Percentiles rank a stretch among this genome's conserved stretches.
These are phyloP conservation scores for Neopestalotiopsis rosae DNA, from an alignment of 2,329 filamentous ascomycete species.

Conservation along the genomic window DNA sequence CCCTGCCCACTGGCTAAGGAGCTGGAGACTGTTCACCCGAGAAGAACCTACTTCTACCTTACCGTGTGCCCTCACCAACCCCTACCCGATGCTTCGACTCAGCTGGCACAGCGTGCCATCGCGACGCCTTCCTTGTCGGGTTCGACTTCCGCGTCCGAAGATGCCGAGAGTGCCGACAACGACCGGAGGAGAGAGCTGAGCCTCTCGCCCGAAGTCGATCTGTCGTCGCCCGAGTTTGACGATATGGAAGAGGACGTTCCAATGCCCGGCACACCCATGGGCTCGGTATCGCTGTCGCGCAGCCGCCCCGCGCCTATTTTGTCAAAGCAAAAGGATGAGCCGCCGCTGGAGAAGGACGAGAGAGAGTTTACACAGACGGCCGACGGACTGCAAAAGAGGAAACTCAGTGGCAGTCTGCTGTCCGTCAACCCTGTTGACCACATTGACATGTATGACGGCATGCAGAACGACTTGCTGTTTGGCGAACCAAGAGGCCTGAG, in stretches of 20 bases:
- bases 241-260: slow-evolving; percentile 66
- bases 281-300: slow-evolving; percentile 55
- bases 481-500: slow-evolving; percentile 44
- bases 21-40: slow-evolving; percentile 88
- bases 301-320: slow-evolving; percentile 44
- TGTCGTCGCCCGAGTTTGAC: slow-evolving; percentile 87
- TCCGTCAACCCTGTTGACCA: slow-evolving; percentile 41
- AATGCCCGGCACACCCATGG: slow-evolving; percentile 66
- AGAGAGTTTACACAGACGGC: slow-evolving; percentile 97
- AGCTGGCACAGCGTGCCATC: slow-evolving; percentile 61
- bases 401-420: slow-evolving; percentile 55
- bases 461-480: slow-evolving; percentile 59
- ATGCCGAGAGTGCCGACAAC: slow-evolving; percentile 76
- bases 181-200: slow-evolving; percentile 74
- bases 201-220: slow-evolving; percentile 90
- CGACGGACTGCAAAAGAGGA: slow-evolving; percentile 76
- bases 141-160: slow-evolving; percentile 71
- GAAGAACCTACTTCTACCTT: slow-evolving; percentile 95
- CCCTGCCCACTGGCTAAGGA: slow-evolving; percentile 93
- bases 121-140: slow-evolving; percentile 86
- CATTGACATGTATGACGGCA: slow-evolving; percentile 46
- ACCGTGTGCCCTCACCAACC: slow-evolving; percentile 86
- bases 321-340: slow-evolving; percentile 73
- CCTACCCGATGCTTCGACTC: slow-evolving; percentile 67
- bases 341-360: slow-evolving; percentile 91